Evolutionary conservation across 78 protist species (phyloP).

Genomic region (Dictyostelium citrinum): DNA sequence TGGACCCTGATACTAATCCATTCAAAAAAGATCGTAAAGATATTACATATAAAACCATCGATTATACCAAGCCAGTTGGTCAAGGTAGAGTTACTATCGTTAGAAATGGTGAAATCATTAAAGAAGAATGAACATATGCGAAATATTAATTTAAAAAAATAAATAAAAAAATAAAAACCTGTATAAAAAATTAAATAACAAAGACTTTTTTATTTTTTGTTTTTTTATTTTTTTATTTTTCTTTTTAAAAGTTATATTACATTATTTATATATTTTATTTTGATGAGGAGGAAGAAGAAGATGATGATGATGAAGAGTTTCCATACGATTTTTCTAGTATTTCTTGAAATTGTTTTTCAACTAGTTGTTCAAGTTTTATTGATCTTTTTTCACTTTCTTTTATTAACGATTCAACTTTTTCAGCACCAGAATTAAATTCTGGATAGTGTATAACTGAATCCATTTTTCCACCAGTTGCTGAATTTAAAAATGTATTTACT

Average conservation of each 20-base stretch:
- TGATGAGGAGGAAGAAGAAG: background rate
- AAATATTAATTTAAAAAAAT: background rate
- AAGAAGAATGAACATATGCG: background rate
- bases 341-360: background rate
- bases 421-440: background rate
- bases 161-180: background rate
- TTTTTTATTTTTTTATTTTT: background rate
- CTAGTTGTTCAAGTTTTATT: background rate
- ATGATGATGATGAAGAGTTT: background rate
- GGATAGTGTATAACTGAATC: background rate
- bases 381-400: background rate
- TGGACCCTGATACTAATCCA: background rate
- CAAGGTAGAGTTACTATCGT: slow-evolving; percentile 13
- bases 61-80: background rate
- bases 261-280: background rate
- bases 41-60: background rate
- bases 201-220: background rate
- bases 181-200: background rate
- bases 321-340: background rate
- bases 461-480: background rate
- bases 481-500: background rate
- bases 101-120: background rate
- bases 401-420: background rate
- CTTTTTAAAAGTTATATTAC: background rate
- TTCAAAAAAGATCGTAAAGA: background rate